Percentiles rank a stretch among this genome's conserved stretches.
Conservation (phyloP, 2,329 filamentous ascomycete genomes). For the Fusarium decemcellulare region DNA sequence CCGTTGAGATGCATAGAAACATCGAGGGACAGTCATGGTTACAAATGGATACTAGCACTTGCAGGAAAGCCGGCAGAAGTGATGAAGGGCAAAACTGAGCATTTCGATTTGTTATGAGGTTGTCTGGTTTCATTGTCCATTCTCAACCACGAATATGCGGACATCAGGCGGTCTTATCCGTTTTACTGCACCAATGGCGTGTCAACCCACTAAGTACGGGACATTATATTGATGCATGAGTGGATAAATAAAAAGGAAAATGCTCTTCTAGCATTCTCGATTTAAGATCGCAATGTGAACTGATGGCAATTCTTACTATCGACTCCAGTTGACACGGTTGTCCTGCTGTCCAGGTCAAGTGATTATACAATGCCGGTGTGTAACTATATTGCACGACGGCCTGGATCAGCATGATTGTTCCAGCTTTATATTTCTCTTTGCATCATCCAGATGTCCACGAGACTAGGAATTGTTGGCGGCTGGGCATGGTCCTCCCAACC, state of each 20-base stretch:
- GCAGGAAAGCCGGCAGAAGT: too few relatives aligned
- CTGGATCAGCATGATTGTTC: too few relatives aligned
- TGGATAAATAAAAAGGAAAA: neutral
- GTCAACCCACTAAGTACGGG: neutral
- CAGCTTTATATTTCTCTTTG: too few relatives aligned
- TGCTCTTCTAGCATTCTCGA: neutral
- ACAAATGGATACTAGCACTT: too few relatives aligned
- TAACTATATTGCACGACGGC: neutral
- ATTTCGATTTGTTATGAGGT: neutral
- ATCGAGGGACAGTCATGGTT: too few relatives aligned
- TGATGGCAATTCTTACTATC: neutral
- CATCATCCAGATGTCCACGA: too few relatives aligned
- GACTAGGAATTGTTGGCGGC: too few relatives aligned
- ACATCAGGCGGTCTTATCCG: constrained; percentile 1
- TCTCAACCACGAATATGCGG: neutral
- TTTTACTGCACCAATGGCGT: constrained; percentile 8
- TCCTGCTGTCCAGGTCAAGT: neutral
- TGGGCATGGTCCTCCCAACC: neutral
- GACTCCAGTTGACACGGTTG: neutral
- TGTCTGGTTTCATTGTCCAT: neutral
- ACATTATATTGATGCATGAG: neutral
- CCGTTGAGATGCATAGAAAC: too few relatives aligned
- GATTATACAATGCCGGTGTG: neutral
- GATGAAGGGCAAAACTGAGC: neutral
- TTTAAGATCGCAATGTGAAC: neutral